Evolutionary conservation across 2,329 filamentous ascomycete genomes (phyloP), one percentile per base, ranked within the genome.

Genomic region (Xylaria sp.): DNA sequence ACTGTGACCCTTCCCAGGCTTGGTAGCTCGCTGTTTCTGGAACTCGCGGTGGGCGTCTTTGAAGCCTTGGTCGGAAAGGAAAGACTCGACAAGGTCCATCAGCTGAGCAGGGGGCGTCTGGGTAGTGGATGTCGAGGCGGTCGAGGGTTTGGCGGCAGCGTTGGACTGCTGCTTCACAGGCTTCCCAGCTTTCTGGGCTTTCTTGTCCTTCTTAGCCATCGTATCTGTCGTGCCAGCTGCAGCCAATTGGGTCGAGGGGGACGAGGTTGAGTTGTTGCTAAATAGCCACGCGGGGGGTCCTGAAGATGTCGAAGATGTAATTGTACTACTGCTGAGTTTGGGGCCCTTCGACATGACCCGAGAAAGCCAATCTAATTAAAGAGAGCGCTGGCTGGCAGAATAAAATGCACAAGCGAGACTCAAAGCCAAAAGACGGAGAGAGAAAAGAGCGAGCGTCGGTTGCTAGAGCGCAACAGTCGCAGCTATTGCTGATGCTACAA

Each of bases 1-100:
- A 55, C 68, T 71, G 23, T 79, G 70, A 23, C 76, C 74, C 52
- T 81, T 77, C 83, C 83, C 86, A 59, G 83, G 84, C 71, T 85
- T 85, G 79, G 81, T 83, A 76, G 80, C 85, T 61, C 87, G 83
- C 76, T 93, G 89, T 76, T 89, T 87, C 73, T 84, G 83, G 75
- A 93, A 90, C 5, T 87, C 86, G 67, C 84, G 81, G 75, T 86
- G 86, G 53, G 91, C 87, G 66, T 84, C 83, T 56, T 83, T 79
- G 74, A 92, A 91, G n/a, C 88, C 86, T 77, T 91, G 85, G 53
- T 90, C 85, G 48, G 85, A 84, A 58, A 94, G 83, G 78, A 93
- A 94, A 25, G 81, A 80, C 70, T 88, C 88, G 74, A 94, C 85
- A 18, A 93, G 82, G 68, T 89, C 86, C 76, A 94, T 82, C 41